These are phyloP conservation scores for Passiflora organensis DNA, from an alignment of 345 rosid genomes.

Conservation along the genomic window DNA sequence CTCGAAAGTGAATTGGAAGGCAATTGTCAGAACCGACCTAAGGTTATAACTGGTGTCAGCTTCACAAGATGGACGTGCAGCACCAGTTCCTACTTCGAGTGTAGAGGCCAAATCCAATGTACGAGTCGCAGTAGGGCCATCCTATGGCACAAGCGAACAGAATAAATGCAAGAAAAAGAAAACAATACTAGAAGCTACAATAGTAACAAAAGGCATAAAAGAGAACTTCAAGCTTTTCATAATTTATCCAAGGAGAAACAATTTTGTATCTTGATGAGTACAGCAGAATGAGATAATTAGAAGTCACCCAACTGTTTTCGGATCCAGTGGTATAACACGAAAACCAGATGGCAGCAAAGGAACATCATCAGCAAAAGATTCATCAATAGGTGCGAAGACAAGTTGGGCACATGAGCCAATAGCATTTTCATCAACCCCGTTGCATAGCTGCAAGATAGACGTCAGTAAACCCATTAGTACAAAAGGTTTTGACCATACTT, in stretches of 20 bases:
- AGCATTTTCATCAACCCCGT: constrained; percentile 87
- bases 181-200: neutral
- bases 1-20: constrained; percentile 87
- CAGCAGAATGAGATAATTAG: neutral
- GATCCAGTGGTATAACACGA: constrained; percentile 81
- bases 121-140: constrained; percentile 54
- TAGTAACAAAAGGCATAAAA: neutral
- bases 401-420: constrained; percentile 93
- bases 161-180: constrained; percentile 5
- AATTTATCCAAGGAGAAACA: neutral
- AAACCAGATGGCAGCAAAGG: constrained; percentile 90
- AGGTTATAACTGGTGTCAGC: constrained; percentile 49
- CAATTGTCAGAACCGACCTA: constrained; percentile 87
- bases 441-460: constrained; percentile 53
- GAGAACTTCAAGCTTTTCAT: neutral
- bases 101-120: constrained; percentile 91
- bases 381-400: constrained; percentile 92
- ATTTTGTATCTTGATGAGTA: neutral
- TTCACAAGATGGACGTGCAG: constrained; percentile 53
- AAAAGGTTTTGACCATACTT: too few species aligned
- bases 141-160: constrained; percentile 32
- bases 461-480: neutral
- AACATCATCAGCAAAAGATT: constrained; percentile 96
- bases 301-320: constrained; percentile 55
- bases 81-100: constrained; percentile 56